Evolutionary conservation across 2,329 filamentous ascomycete species (phyloP).

Genomic region (Tothia fuscella): DNA sequence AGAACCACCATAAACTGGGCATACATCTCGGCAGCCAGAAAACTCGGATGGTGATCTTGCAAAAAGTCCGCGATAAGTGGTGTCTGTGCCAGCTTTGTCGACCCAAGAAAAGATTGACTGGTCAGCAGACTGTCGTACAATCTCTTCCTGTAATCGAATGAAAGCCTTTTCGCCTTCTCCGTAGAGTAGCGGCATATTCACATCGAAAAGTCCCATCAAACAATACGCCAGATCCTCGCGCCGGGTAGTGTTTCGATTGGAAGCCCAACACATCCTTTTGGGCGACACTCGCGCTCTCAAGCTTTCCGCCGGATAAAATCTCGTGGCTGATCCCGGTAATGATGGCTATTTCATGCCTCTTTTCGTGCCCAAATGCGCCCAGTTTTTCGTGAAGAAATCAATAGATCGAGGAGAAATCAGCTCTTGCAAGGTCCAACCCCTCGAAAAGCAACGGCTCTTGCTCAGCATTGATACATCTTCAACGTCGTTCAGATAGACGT

Average conservation of each 20-base stretch:
- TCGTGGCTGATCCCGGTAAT: conserved; percentile 6
- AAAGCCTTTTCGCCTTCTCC: conserved; percentile 14
- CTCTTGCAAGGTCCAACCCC: conserved; percentile 2
- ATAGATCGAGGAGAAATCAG: not conserved
- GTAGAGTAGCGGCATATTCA: conserved; percentile 9
- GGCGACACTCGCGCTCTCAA: not conserved
- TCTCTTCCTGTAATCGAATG: conserved; percentile 18
- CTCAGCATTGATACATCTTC: not conserved
- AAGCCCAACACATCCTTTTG: conserved; percentile 5
- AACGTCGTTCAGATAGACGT: conserved; percentile 11
- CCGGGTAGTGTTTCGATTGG: conserved; percentile 1
- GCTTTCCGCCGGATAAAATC: not conserved
- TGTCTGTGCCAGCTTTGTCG: not conserved
- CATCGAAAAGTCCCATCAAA: conserved; percentile 5
- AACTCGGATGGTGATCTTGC: not conserved
- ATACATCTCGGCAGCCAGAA: not conserved
- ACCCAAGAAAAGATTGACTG: conserved; percentile 16
- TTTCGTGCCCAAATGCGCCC: conserved; percentile 1
- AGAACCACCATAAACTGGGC: no score
- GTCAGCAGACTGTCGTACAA: conserved; percentile 16
- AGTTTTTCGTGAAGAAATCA: not conserved
- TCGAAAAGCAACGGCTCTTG: conserved; percentile 3
- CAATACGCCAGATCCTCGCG: conserved; percentile 7
- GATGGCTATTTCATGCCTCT: not conserved
- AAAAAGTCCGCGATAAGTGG: not conserved